These are phyloP conservation scores for Polyporus arcularius DNA, from an alignment of 768 basidiomycete genomes.

Conservation along the genomic window DNA sequence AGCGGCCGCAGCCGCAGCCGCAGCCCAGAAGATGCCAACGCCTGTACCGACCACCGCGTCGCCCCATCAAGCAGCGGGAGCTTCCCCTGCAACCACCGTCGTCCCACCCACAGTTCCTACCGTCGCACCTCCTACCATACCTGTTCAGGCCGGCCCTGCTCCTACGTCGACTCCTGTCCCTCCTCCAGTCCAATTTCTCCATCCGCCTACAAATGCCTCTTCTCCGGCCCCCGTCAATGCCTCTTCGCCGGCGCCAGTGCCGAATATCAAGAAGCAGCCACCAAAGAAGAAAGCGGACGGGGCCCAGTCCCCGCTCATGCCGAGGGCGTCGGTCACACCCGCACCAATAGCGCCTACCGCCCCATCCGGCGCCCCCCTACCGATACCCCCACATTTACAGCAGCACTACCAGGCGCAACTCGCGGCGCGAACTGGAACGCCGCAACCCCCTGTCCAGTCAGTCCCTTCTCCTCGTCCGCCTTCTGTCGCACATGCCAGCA, in stretches of 20 bases:
- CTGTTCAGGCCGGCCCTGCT: constrained; percentile 2
- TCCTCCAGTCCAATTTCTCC: constrained; percentile 1
- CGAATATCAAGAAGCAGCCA: constrained; percentile 8
- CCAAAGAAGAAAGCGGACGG: constrained; percentile 7
- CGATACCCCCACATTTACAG: constrained; percentile 29
- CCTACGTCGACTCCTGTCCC: constrained; percentile 8
- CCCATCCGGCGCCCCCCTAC: constrained; percentile 15
- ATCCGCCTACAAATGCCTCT: background rate
- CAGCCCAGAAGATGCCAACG: background rate
- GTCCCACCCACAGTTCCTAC: background rate
- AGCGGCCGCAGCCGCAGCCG: background rate
- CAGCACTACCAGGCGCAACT: constrained; percentile 16
- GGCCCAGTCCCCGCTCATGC: constrained; percentile 14
- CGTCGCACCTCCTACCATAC: background rate
- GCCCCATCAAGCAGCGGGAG: background rate
- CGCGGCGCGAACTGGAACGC: constrained; percentile 13
- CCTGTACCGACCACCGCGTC: background rate
- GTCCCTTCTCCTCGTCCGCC: constrained; percentile 17
- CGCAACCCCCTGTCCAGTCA: constrained; percentile 14
- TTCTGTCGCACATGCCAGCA: constrained; percentile 13
- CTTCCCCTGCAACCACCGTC: background rate
- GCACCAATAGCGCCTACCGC: constrained; percentile 14
- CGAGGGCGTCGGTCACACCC: constrained; percentile 21
- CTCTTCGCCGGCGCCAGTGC: background rate
- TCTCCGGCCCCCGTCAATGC: constrained; percentile 11